Percentiles rank a stretch among this genome's conserved stretches.
Conservation (phyloP, 1,139 yeast genomes). For the Zygosaccharomyces pseudobailii region DNA sequence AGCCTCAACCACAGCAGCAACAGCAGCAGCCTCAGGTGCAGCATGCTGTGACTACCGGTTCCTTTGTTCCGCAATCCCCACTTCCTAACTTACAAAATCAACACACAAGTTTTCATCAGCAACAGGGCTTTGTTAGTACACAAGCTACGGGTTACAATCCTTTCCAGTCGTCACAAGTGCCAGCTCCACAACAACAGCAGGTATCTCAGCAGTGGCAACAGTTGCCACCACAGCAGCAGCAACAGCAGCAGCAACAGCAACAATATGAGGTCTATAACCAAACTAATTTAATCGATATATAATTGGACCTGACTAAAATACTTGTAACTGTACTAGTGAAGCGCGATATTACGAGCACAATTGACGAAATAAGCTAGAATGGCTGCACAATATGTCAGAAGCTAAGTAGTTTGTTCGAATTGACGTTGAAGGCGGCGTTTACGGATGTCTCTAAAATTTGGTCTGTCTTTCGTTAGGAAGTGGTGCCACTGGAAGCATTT, state of each 20-base stretch:
- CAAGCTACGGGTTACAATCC: constrained; percentile 20
- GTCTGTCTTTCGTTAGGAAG: too few relatives aligned
- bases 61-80: constrained; percentile 3
- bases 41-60: constrained; percentile 51
- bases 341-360: not conserved
- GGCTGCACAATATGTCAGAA: too few relatives aligned
- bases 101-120: constrained; percentile 35
- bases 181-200: constrained; percentile 14
- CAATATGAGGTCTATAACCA: constrained; percentile 16
- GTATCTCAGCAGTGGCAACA: constrained; percentile 21
- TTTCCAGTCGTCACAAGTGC: constrained; percentile 17
- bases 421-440: too few relatives aligned
- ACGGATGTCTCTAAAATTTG: too few relatives aligned
- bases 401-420: too few relatives aligned
- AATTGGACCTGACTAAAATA: constrained; percentile 2
- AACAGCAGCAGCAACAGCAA: constrained; percentile 16
- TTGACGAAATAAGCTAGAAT: too few relatives aligned
- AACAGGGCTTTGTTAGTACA: constrained; percentile 2
- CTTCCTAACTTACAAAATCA: constrained; percentile 27
- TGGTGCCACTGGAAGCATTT: too few relatives aligned
- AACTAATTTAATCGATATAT: constrained; percentile 31
- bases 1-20: constrained; percentile 15
- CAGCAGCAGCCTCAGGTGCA: constrained; percentile 47
- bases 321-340: constrained; percentile 1
- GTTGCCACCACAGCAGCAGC: constrained; percentile 17